Conservation (phyloP, 495 filamentous ascomycete species). For the Melanomma pulvis-pyrius region DNA sequence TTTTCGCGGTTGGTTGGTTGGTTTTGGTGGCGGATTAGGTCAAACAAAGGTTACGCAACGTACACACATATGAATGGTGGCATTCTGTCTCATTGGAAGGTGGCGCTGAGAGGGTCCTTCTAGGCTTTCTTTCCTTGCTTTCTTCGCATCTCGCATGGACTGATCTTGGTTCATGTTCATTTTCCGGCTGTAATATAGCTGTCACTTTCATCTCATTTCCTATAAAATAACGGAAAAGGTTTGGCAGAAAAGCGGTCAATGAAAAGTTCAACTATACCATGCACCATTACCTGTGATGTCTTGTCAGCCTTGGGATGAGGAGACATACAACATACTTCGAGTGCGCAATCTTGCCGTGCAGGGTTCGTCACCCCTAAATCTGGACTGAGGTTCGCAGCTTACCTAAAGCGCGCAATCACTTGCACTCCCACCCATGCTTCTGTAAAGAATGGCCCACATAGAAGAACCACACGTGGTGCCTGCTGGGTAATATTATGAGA, state of each 20-base stretch:
- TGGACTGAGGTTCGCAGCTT: too few relatives aligned
- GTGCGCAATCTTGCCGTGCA: too few relatives aligned
- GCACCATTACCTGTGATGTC: background rate
- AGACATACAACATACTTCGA: too few relatives aligned
- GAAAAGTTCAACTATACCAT: slow-evolving; percentile 8
- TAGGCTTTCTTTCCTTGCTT: background rate
- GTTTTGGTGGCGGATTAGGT: background rate
- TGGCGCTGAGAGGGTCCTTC: background rate
- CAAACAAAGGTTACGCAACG: background rate
- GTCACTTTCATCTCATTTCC: slow-evolving; percentile 3
- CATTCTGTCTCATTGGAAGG: slow-evolving; percentile 5
- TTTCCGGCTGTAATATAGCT: slow-evolving; percentile 23
- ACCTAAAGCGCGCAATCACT: too few relatives aligned
- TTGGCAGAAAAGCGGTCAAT: slow-evolving; percentile 16
- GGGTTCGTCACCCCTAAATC: too few relatives aligned
- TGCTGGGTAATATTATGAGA: background rate
- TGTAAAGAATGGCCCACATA: background rate
- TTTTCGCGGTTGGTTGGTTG: background rate
- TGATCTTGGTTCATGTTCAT: slow-evolving; percentile 17
- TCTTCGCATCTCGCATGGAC: background rate
- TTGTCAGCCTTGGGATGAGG: too few relatives aligned
- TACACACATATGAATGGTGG: slow-evolving; percentile 1
- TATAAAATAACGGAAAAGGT: slow-evolving; percentile 16
- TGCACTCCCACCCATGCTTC: too few relatives aligned
- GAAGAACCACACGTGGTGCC: background rate